These are phyloP conservation scores for Alternaria rosae DNA, from an alignment of 2,329 filamentous ascomycete genomes.

Conservation along the genomic window DNA sequence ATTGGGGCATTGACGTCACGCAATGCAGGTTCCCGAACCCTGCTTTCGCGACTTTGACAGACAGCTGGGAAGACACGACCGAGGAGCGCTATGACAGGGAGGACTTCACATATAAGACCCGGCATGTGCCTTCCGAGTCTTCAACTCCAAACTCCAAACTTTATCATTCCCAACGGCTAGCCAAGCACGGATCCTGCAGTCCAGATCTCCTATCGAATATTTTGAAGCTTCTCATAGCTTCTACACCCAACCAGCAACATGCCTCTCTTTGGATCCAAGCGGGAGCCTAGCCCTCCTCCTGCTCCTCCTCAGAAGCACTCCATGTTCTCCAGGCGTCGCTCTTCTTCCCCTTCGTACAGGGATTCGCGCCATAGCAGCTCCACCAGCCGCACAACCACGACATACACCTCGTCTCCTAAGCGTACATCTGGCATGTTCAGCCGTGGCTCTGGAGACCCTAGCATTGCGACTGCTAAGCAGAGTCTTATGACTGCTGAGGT, in stretches of 20 bases:
- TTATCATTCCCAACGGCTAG: not conserved
- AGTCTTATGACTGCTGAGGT: conserved; percentile 68
- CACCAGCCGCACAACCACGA: conserved; percentile 17
- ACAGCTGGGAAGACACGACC: not conserved
- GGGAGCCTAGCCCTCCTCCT: conserved; percentile 32
- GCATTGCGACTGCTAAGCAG: conserved; percentile 68
- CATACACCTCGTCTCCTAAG: conserved; percentile 36
- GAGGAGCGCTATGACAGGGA: not conserved
- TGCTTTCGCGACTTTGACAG: conserved; percentile 4
- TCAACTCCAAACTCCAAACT: not conserved
- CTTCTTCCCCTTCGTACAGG: conserved; percentile 30
- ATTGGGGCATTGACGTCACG: conserved; percentile 26
- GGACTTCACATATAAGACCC: conserved; percentile 1
- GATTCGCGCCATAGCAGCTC: conserved; percentile 28
- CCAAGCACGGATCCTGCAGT: not conserved
- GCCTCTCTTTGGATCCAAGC: conserved; percentile 47
- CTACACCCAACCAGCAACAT: conserved; percentile 22
- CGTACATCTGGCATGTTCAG: conserved; percentile 52
- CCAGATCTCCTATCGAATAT: not conserved
- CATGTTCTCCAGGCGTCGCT: conserved; percentile 50
- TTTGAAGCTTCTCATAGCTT: not conserved
- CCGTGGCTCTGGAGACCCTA: conserved; percentile 63
- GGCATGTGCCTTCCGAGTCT: not conserved
- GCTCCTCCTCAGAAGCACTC: conserved; percentile 35
- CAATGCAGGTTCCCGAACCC: conserved; percentile 11